Evolutionary conservation across 1,139 yeast genomes (phyloP).

Genomic region (Debaryomycetaceae sp.): DNA sequence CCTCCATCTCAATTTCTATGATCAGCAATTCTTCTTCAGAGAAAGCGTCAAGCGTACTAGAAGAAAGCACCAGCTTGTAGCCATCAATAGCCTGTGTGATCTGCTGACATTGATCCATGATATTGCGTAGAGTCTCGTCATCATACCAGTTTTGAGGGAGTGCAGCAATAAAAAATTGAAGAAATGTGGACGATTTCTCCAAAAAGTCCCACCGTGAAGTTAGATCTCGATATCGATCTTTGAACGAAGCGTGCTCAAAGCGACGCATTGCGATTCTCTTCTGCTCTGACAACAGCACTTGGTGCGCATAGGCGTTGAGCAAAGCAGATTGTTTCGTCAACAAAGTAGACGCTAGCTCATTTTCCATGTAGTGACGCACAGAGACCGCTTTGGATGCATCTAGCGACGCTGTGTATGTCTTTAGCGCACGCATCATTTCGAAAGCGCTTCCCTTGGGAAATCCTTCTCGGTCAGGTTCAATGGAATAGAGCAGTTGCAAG

Average conservation of each 20-base stretch:
- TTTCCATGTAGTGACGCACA: too few relatives aligned
- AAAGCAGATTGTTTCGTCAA: too few relatives aligned
- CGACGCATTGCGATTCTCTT: too few relatives aligned
- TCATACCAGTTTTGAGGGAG: conserved; percentile 28
- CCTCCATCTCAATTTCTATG: too few relatives aligned
- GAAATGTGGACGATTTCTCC: conserved; percentile 6
- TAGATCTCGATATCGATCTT: neutral
- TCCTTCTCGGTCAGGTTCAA: conserved; percentile 1
- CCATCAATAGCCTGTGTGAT: conserved; percentile 12
- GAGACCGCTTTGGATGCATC: too few relatives aligned
- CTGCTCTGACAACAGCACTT: too few relatives aligned
- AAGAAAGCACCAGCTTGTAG: conserved; percentile 12
- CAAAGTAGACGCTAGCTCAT: too few relatives aligned
- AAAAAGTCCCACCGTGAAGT: neutral
- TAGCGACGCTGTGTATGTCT: too few relatives aligned
- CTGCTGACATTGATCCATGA: conserved; percentile 19
- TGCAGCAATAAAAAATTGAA: conserved; percentile 21
- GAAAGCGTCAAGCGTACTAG: conserved; percentile 2
- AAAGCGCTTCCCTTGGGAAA: conserved; percentile 5
- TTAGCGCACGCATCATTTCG: conserved; percentile 9
- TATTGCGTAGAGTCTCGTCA: conserved; percentile 14
- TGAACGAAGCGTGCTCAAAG: too few relatives aligned
- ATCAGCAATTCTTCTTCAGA: conserved; percentile 3
- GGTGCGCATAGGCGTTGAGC: too few relatives aligned
- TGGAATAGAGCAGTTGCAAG: conserved; percentile 12